Percentiles rank a stretch among this genome's conserved stretches.
These are phyloP conservation scores for Trematosphaeria pertusa DNA, from an alignment of 2,329 filamentous ascomycete genomes.

Conservation along the genomic window DNA sequence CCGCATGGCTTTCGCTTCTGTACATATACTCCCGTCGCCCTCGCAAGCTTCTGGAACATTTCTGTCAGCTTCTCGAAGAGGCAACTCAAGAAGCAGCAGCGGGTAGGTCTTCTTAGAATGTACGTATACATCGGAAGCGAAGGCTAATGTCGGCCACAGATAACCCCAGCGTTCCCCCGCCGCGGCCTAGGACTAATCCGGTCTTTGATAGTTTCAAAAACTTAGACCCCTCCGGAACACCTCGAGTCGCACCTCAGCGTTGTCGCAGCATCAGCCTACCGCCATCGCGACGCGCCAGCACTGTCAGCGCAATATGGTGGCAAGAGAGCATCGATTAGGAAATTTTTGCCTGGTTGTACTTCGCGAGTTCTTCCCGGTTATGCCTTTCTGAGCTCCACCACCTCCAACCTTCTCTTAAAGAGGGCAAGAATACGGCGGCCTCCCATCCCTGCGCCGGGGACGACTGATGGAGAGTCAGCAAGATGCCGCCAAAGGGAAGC, in stretches of 20 bases:
- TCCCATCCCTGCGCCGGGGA: conserved; percentile 28
- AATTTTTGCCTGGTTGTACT: conserved; percentile 30
- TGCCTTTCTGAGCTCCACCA: conserved; percentile 33
- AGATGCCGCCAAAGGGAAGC: conserved; percentile 28
- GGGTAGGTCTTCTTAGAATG: neutral
- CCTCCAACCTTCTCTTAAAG: conserved; percentile 24
- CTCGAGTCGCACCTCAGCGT: conserved; percentile 27
- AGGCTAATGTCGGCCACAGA: conserved; percentile 27
- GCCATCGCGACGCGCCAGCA: conserved; percentile 17
- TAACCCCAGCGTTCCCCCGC: conserved; percentile 27
- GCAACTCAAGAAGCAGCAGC: conserved; percentile 7
- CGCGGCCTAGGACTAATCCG: conserved; percentile 40
- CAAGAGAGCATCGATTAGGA: conserved; percentile 34
- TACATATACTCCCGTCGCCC: conserved; percentile 29
- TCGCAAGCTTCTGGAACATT: conserved; percentile 20
- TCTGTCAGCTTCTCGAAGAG: conserved; percentile 18
- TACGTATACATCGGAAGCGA: conserved; percentile 9
- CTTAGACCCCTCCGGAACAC: conserved; percentile 36
- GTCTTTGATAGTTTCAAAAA: conserved; percentile 42
- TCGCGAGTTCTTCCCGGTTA: conserved; percentile 24
- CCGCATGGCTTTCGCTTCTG: conserved; percentile 12
- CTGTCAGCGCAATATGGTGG: conserved; percentile 35
- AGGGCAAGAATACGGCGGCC: conserved; percentile 23
- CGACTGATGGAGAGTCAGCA: conserved; percentile 36
- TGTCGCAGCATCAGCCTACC: conserved; percentile 33